Conservation (phyloP, 2,329 filamentous ascomycete genomes). For the Teratosphaeria nubilosa region DNA sequence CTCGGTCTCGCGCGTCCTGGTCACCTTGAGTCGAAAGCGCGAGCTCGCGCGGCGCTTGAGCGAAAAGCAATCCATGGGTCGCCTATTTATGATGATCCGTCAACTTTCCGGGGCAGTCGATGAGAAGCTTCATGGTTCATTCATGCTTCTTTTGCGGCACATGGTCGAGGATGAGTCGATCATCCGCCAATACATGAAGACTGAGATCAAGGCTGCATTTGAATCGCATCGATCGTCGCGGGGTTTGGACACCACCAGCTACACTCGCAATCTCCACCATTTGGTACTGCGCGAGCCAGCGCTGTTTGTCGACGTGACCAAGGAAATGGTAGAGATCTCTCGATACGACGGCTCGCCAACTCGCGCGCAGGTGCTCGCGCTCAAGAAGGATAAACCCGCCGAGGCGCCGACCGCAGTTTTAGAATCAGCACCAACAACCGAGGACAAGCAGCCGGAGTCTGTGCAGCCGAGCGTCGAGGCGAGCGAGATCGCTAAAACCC, state of each 20-base stretch:
- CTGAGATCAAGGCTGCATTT: constrained; percentile 74
- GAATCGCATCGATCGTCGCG: constrained; percentile 38
- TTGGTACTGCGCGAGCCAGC: constrained; percentile 72
- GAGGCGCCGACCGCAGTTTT: constrained; percentile 24
- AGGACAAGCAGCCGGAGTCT: constrained; percentile 33
- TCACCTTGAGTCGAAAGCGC: constrained; percentile 75
- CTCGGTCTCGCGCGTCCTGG: constrained; percentile 70
- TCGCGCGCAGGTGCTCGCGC: constrained; percentile 41
- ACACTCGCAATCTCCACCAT: constrained; percentile 67
- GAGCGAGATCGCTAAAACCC: constrained; percentile 39
- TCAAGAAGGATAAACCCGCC: constrained; percentile 34
- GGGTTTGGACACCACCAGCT: constrained; percentile 57
- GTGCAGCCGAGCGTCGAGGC: constrained; percentile 7
- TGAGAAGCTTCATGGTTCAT: constrained; percentile 60
- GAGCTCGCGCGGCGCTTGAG: constrained; percentile 65
- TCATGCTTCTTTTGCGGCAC: constrained; percentile 82
- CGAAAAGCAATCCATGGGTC: constrained; percentile 79
- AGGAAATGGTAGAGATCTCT: constrained; percentile 67
- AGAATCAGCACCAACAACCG: neutral
- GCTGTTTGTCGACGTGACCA: constrained; percentile 77
- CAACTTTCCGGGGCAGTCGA: constrained; percentile 75
- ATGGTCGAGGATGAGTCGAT: constrained; percentile 90
- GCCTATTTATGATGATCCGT: constrained; percentile 90
- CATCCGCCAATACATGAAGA: constrained; percentile 81
- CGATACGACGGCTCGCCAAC: constrained; percentile 48